Conservation (phyloP, 2,329 filamentous ascomycete species). For the Cadophora gregata region DNA sequence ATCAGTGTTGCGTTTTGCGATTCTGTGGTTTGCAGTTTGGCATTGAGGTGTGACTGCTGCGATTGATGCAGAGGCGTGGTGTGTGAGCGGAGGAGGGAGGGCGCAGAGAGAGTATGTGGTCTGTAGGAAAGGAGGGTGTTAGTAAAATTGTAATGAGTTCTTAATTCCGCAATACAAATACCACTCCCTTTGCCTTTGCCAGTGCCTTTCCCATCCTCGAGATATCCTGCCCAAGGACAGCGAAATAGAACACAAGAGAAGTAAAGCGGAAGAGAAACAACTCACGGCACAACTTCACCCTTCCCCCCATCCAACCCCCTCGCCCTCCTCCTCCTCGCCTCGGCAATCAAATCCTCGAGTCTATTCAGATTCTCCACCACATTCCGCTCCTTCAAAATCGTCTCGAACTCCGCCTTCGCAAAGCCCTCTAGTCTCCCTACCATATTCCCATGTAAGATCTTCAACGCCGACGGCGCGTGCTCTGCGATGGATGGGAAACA, state of each 20-base stretch:
- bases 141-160: not conserved
- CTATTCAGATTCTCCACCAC: slow-evolving; percentile 65
- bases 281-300: not conserved
- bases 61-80: slow-evolving; percentile 57
- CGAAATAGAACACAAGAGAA: not conserved
- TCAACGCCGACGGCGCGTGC: slow-evolving; percentile 56
- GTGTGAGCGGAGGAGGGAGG: slow-evolving; percentile 60
- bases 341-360: slow-evolving; percentile 60
- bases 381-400: slow-evolving; percentile 56
- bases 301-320: not conserved
- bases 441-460: slow-evolving; percentile 63
- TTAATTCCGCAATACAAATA: not conserved
- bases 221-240: not conserved
- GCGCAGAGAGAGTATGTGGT: slow-evolving; percentile 61
- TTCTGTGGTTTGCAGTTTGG: slow-evolving; percentile 61
- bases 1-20: slow-evolving; percentile 61
- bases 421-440: slow-evolving; percentile 59
- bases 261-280: not conserved
- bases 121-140: not conserved
- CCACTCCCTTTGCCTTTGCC: too few relatives aligned
- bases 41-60: slow-evolving; percentile 63
- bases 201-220: too few relatives aligned
- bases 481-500: slow-evolving; percentile 67
- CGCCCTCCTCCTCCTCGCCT: slow-evolving; percentile 48
- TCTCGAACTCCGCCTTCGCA: slow-evolving; percentile 60